phyloP scores from a whole-genome alignment of 2,329 filamentous ascomycete species.

The Chrysoporthe deuterocubensis region DNA sequence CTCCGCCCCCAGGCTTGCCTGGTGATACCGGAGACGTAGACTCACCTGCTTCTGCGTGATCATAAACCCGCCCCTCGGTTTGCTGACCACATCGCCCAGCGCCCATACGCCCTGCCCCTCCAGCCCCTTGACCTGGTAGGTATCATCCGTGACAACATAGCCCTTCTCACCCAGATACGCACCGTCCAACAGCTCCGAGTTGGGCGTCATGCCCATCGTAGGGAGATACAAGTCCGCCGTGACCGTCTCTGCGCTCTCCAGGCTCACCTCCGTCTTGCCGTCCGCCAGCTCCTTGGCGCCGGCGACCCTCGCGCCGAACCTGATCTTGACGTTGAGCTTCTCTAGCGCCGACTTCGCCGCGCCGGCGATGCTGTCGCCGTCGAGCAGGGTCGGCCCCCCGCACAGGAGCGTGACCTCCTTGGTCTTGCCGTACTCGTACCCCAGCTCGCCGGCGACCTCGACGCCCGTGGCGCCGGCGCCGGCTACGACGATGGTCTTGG shows the following conservation, averaged over 20 bases:
- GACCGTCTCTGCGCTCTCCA: conserved; percentile 52
- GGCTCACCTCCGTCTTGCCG: conserved; percentile 53
- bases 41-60: conserved; percentile 54
- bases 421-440: conserved; percentile 50
- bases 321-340: conserved; percentile 56
- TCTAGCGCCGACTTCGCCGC: conserved; percentile 53
- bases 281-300: conserved; percentile 39
- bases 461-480: conserved; percentile 61
- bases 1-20: background rate
- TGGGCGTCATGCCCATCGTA: conserved; percentile 58
- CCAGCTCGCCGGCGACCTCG: conserved; percentile 60
- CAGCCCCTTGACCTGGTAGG: conserved; percentile 50
- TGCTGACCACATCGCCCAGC: conserved; percentile 56
- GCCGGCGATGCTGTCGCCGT: conserved; percentile 48
- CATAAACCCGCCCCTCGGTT: conserved; percentile 50
- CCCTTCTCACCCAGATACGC: conserved; percentile 48
- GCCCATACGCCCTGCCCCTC: conserved; percentile 52
- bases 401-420: conserved; percentile 56
- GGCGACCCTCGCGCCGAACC: conserved; percentile 46
- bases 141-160: conserved; percentile 55
- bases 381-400: conserved; percentile 45
- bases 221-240: conserved; percentile 61
- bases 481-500: conserved; percentile 58
- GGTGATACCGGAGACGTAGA: background rate
- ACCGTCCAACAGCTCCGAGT: conserved; percentile 56